Evolutionary conservation across 2,329 filamentous ascomycete genomes (phyloP), one percentile per base, ranked within the genome.

Genomic region (Beauveria sp.): DNA sequence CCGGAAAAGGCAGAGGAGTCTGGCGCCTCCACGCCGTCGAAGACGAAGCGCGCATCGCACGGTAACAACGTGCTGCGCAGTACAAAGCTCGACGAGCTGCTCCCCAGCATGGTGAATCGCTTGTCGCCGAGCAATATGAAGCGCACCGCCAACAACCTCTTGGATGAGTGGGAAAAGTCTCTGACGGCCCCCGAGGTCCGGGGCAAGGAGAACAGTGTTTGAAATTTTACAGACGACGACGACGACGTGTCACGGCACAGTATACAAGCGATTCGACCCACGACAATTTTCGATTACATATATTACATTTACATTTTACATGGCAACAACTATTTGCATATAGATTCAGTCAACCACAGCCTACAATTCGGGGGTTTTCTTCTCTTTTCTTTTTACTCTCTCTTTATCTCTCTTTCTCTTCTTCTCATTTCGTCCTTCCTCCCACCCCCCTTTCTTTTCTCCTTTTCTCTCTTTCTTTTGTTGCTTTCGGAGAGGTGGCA

Each of bases 131-230:
- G 86, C 67, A 92, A 91, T 68, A 77, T 97, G 67, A 90, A 91
- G 71, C 84, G 86, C 43, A 93, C 90, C 1, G 90, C 93, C n/a
- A 89, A 87, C 42, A 89, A 88, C 65, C 80, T 96, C 62, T 91
- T 97, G 85, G 89, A 87, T 66, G 92, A 96, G 71, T 96, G 91
- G 90, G 93, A 98, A 77, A 90, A 86, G 73, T 76, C 74, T 4
- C 67, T 76, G 49, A 66, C 68, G 6, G 66, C 72, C 9, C 72
- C 74, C 12, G 66, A 68, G 45, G 53, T 62, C 34, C 66, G 64
- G 22, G 65, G 71, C 65, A 73, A 74, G 65, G 74, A 75, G 65
- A 76, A 75, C 62, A 66, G 61, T 22, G 66, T 65, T 62, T 70
- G 69, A 57, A 43, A n/a, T 31, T 50, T 42, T 18, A 45, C 31